These are phyloP conservation scores for Spathaspora sp. DNA, from an alignment of 805 yeast species.

Conservation along the genomic window DNA sequence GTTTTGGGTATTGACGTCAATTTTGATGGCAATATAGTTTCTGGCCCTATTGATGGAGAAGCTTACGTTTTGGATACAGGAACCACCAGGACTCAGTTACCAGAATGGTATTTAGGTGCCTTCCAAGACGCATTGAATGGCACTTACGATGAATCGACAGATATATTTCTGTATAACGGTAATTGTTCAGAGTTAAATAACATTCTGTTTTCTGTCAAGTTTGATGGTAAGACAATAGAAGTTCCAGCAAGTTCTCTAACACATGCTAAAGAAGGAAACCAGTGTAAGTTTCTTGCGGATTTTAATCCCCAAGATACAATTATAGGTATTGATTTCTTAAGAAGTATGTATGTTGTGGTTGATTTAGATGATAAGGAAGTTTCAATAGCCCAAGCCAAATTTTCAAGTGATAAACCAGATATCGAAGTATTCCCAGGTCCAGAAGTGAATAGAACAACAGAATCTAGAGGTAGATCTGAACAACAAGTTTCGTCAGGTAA, in stretches of 20 bases:
- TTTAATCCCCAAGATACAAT: constrained; percentile 14
- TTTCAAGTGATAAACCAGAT: constrained; percentile 24
- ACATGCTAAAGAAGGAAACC: background rate
- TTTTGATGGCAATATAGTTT: background rate
- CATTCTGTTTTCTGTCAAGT: background rate
- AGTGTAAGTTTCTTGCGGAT: background rate
- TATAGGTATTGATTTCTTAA: constrained; percentile 63
- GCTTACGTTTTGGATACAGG: background rate
- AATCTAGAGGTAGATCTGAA: constrained; percentile 36
- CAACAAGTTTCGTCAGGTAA: background rate
- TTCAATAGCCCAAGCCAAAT: constrained; percentile 42
- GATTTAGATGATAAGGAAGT: constrained; percentile 55
- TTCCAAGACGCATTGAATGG: background rate
- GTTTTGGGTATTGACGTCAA: background rate
- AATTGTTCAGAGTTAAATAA: background rate
- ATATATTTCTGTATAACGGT: background rate
- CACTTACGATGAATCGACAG: background rate
- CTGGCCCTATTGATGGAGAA: background rate
- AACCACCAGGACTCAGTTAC: background rate
- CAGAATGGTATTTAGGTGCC: background rate
- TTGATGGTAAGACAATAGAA: background rate
- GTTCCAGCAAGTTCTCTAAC: background rate
- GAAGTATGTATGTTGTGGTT: constrained; percentile 61
- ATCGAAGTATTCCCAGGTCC: constrained; percentile 31
- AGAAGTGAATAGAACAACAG: constrained; percentile 6